Conservation (phyloP, 2,329 filamentous ascomycete species). For the Aspergillus pseudoglaucus region DNA sequence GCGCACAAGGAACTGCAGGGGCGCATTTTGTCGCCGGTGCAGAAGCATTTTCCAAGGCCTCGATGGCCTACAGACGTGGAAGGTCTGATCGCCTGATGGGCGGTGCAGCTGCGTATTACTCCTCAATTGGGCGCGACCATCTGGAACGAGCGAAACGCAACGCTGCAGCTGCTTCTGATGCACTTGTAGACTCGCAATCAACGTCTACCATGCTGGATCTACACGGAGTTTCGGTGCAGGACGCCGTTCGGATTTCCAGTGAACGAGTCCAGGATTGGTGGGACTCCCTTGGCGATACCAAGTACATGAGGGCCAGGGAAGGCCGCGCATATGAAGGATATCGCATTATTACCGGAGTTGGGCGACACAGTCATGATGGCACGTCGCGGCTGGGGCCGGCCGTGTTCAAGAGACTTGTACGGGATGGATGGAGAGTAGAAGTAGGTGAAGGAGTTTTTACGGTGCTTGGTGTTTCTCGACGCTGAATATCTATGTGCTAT, state of each 20-base stretch:
- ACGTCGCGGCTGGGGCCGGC: slow-evolving; percentile 69
- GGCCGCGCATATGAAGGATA: slow-evolving; percentile 51
- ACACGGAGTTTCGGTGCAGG: slow-evolving; percentile 73
- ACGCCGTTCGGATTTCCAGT: slow-evolving; percentile 72
- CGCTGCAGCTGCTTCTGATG: slow-evolving; percentile 62
- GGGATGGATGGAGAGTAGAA: slow-evolving; percentile 78
- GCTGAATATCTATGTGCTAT: slow-evolving; percentile 10
- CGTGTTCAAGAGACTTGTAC: slow-evolving; percentile 67
- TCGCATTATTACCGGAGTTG: slow-evolving; percentile 73
- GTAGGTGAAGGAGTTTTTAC: slow-evolving; percentile 63
- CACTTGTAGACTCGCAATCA: slow-evolving; percentile 63
- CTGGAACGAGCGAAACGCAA: slow-evolving; percentile 52
- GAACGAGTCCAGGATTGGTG: slow-evolving; percentile 68
- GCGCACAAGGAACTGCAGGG: slow-evolving; percentile 34
- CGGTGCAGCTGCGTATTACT: slow-evolving; percentile 70
- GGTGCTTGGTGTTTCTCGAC: slow-evolving; percentile 54
- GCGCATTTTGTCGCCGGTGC: slow-evolving; percentile 43
- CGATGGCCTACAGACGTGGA: slow-evolving; percentile 52
- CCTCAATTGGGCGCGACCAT: slow-evolving; percentile 61
- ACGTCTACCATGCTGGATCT: slow-evolving; percentile 60
- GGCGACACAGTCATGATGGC: slow-evolving; percentile 70
- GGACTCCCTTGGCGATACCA: slow-evolving; percentile 61
- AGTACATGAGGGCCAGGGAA: slow-evolving; percentile 42
- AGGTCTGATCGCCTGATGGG: slow-evolving; percentile 68
- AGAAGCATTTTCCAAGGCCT: slow-evolving; percentile 52